phyloP scores from a whole-genome alignment of 768 basidiomycete species.

The Lentinula guzmanii region DNA sequence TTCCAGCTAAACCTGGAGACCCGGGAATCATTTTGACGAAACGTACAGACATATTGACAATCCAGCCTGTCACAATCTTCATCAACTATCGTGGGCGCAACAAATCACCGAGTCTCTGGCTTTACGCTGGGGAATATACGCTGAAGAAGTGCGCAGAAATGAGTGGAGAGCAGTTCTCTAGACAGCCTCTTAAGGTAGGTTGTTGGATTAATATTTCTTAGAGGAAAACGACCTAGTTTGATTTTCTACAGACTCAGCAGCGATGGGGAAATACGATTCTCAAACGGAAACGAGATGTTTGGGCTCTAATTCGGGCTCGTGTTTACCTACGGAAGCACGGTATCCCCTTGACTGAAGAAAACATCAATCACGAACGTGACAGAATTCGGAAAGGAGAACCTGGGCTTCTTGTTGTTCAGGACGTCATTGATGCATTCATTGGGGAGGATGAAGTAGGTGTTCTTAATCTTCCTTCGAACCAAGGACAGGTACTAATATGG shows the following conservation, averaged over 20 bases:
- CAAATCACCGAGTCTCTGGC: background rate
- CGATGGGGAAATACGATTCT: background rate
- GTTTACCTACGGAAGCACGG: background rate
- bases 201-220: background rate
- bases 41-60: background rate
- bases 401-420: background rate
- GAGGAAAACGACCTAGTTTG: background rate
- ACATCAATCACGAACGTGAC: background rate
- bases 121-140: background rate
- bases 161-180: background rate
- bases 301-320: background rate
- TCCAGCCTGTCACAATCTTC: background rate
- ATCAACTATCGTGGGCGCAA: background rate
- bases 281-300: background rate
- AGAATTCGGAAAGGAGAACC: background rate
- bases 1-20: background rate
- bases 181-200: background rate
- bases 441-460: background rate
- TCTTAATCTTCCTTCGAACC: background rate
- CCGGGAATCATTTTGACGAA: background rate
- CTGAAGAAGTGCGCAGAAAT: background rate
- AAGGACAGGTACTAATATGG: background rate
- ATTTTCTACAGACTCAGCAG: background rate
- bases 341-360: background rate
- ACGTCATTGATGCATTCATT: conserved; percentile 1